phyloP scores from a whole-genome alignment of 257 asterid genomes.

The Leptodermis oblonga region DNA sequence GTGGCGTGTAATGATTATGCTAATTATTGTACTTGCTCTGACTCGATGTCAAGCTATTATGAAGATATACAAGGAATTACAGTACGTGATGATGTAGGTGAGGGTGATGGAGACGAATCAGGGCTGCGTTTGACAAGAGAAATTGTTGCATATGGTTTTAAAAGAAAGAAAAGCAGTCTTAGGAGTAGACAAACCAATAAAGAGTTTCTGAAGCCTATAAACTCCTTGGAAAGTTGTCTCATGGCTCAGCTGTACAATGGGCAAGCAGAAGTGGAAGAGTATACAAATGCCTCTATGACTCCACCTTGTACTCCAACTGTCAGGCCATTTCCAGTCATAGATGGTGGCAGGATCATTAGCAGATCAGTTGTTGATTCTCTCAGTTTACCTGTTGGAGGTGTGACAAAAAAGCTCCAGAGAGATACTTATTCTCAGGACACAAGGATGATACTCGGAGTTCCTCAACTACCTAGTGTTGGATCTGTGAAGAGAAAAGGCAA shows the following conservation, averaged over 20 bases:
- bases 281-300: slow-evolving; percentile 23
- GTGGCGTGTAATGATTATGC: slow-evolving; percentile 17
- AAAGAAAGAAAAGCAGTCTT: slow-evolving; percentile 43
- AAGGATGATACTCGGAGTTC: slow-evolving; percentile 42
- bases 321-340: slow-evolving; percentile 54
- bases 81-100: slow-evolving; percentile 25
- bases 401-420: slow-evolving; percentile 18
- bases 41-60: slow-evolving; percentile 19
- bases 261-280: slow-evolving; percentile 43
- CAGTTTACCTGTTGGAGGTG: slow-evolving; percentile 21
- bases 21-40: slow-evolving; percentile 14
- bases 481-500: slow-evolving; percentile 27
- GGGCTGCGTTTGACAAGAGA: slow-evolving; percentile 37
- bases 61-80: slow-evolving; percentile 26
- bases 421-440: slow-evolving; percentile 17
- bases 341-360: slow-evolving; percentile 54
- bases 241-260: slow-evolving; percentile 72
- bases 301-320: slow-evolving; percentile 31
- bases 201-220: slow-evolving; percentile 41
- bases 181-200: slow-evolving; percentile 41
- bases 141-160: slow-evolving; percentile 38
- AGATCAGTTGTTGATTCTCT: slow-evolving; percentile 27
- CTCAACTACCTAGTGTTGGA: slow-evolving; percentile 44
- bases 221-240: slow-evolving; percentile 79
- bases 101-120: slow-evolving; percentile 24